Evolutionary conservation across 2,329 filamentous ascomycete genomes (phyloP), one percentile per base, ranked within the genome.

Genomic region (Raffaelea ambrosiae): DNA sequence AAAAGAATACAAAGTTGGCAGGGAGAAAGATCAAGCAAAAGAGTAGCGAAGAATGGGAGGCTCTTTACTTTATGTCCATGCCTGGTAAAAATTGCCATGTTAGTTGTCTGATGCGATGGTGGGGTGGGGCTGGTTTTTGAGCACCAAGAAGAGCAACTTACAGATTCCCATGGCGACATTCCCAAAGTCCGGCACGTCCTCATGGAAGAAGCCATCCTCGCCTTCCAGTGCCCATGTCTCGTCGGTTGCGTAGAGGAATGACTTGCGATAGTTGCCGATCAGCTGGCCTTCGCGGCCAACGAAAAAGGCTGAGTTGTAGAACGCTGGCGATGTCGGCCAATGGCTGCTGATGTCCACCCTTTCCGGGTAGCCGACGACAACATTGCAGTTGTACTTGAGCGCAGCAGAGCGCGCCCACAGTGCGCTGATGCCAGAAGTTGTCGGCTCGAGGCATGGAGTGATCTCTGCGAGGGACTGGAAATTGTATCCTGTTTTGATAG

Each of bases 361-460:
- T 49, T 93, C 87, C 0, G 87, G 86, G 48, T 91, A 93, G 0
- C 87, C 87, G 1, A 80, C 78, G 0, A 78, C 75, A 0, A 91
- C 84, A 44, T 73, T 67, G 57, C 85, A 89, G 50, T 81, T 71
- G 57, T 84, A 72, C 55, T 80, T 81, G 20, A 79, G 67, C 0
- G 87, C 86, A 0, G 73, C 77, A 0, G 74, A 78, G 35, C 78
- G 70, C 0, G 86, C 85, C 87, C 86, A 93, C 19, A 83, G 63
- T 0, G 85, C 81, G 7, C 74, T 81, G 46, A 84, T 78, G 0
- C 87, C 87, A 0, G 76, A 69, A 5, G 76, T 74, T 0, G 77
- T 77, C 0, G 71, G 75, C 58, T 93, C 87, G 3, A 91, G 76
- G 55, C 72, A 85, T 0, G 84, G 83, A 1, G 66, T 64, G 40